Evolutionary conservation across 768 basidiomycete genomes (phyloP).

Genomic region (Crepidotus variabilis): DNA sequence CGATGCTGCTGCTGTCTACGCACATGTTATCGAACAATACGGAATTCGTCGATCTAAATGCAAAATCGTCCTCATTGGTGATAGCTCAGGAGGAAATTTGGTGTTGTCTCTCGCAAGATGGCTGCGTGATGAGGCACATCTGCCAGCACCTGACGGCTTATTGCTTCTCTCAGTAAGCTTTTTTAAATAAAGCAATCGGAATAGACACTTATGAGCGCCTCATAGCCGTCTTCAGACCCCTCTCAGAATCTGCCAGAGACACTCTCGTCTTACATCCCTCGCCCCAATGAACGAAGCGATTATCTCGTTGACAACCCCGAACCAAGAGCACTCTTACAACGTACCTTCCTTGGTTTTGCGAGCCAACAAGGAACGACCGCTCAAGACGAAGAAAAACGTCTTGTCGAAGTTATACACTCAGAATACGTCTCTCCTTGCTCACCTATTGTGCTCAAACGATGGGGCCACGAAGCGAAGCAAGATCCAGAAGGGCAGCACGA

Average conservation of each 20-base stretch:
- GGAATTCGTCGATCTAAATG: slow-evolving; percentile 13
- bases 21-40: slow-evolving; percentile 37
- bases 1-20: slow-evolving; percentile 49
- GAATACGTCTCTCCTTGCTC: slow-evolving; percentile 40
- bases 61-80: slow-evolving; percentile 49
- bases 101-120: slow-evolving; percentile 48
- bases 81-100: slow-evolving; percentile 52
- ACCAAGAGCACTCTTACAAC: slow-evolving; percentile 46
- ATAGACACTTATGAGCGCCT: too few relatives aligned
- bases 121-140: slow-evolving; percentile 45
- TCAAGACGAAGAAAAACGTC: slow-evolving; percentile 24
- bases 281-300: slow-evolving; percentile 45
- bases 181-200: background rate
- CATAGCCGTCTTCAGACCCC: slow-evolving; percentile 24
- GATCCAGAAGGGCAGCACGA: slow-evolving; percentile 24
- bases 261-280: slow-evolving; percentile 44
- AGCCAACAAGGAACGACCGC: slow-evolving; percentile 10
- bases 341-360: slow-evolving; percentile 48
- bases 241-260: slow-evolving; percentile 47
- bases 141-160: slow-evolving; percentile 42
- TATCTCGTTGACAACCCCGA: slow-evolving; percentile 53
- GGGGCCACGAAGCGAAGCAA: slow-evolving; percentile 32
- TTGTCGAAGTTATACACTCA: slow-evolving; percentile 34
- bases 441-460: slow-evolving; percentile 32
- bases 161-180: slow-evolving; percentile 39